Evolutionary conservation across 148 eudicot species (phyloP), one percentile per base, ranked within the genome.

Genomic region (Suaeda aralocaspica): DNA sequence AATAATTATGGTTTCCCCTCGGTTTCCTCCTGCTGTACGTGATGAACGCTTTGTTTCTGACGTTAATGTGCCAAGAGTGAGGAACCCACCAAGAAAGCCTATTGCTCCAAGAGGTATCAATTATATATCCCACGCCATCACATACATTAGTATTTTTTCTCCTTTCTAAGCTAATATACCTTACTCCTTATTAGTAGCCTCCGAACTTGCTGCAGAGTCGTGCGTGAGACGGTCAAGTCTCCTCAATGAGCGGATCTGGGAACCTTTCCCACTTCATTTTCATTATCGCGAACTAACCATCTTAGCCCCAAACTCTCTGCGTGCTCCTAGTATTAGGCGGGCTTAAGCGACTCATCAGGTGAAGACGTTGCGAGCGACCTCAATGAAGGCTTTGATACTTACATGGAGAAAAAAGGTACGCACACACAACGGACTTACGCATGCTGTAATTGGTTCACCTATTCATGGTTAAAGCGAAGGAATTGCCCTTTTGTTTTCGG

Each of bases 41-140:
- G 99, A 95, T 84, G 99, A 95, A 70, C 97, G 99, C 10, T 87
- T 95, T 81, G 99, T 95, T 69, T 91, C 98, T 68, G 98, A 94
- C 75, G 66, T 87, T 52, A 89, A 87, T 84, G 91, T 74, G 74
- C 86, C n/a, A n/a, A n/a, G 79, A 91, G 98, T 71, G 98, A 94
- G 80, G 98, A 94, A 82, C 89, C 98, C 91, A 62, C 78, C 97
- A 71, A 87, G 98, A 78, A 94, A 83, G 74, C 71, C 75, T 68
- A 77, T 84, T 62, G 73, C 77, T 49, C 78, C 98, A 94, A 76
- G 95, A 89, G 98, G 98, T 94, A 80, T 66, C 66, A 39, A 26
- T n/a, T n/a, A 70, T 61, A 67, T 76, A 94, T 97, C 98, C 98
- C 67, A n/a, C n/a, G n/a, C n/a, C n/a, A n/a, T n/a, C n/a, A n/a